These are phyloP conservation scores for Solanum sejunctum DNA, from an alignment of 257 asterid genomes.

Conservation along the genomic window DNA sequence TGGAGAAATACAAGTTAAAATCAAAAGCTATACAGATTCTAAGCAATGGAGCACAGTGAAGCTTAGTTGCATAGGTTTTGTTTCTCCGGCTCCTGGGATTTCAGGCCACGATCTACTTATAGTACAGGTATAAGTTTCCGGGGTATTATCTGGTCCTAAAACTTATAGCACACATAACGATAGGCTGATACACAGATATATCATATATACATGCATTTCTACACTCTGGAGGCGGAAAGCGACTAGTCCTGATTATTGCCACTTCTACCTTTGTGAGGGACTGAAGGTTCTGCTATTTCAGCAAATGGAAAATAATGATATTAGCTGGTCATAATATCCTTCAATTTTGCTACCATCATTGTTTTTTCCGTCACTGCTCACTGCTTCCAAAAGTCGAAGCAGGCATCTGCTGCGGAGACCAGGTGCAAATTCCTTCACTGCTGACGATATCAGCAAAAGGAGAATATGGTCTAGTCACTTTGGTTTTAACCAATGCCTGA, in stretches of 20 bases:
- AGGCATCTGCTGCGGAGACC: slow-evolving; percentile 79
- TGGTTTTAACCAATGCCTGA: slow-evolving; percentile 60
- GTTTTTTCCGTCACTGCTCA: slow-evolving; percentile 26
- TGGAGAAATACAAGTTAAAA: not conserved
- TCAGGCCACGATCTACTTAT: not conserved
- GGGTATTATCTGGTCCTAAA: not conserved
- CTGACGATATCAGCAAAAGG: slow-evolving; percentile 40
- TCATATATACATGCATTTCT: not conserved
- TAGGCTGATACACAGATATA: not conserved
- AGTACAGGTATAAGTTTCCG: not conserved
- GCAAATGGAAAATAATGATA: not conserved
- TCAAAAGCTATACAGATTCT: not conserved
- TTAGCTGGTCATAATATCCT: not conserved
- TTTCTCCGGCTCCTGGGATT: not conserved
- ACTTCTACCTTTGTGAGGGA: not conserved
- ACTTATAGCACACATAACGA: not conserved
- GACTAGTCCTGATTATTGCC: not conserved
- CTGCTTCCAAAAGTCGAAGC: slow-evolving; percentile 67
- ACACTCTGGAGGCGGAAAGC: not conserved
- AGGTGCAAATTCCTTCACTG: slow-evolving; percentile 18
- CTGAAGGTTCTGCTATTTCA: not conserved
- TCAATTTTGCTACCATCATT: not conserved
- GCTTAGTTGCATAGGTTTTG: not conserved
- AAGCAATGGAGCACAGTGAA: not conserved
- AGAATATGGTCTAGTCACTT: slow-evolving; percentile 76